These are phyloP conservation scores for Moringa oleifera DNA, from an alignment of 345 rosid species.

Conservation along the genomic window DNA sequence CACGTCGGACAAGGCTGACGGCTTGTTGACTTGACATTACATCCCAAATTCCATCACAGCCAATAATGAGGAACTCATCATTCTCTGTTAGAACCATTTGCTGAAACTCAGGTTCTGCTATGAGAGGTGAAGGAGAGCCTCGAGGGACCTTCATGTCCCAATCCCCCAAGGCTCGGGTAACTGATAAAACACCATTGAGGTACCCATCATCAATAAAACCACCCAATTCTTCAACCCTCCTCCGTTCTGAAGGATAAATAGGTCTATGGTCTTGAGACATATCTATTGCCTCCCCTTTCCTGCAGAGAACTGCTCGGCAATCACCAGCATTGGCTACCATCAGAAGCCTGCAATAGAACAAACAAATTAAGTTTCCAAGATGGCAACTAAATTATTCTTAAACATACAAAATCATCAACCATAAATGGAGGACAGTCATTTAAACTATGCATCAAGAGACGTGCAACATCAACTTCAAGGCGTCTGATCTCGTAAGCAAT, in stretches of 20 bases:
- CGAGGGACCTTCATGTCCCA: constrained; percentile 71
- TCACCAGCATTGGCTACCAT: constrained; percentile 88
- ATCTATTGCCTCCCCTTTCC: constrained; percentile 63
- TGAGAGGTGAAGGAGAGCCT: constrained; percentile 65
- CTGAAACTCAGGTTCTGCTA: constrained; percentile 73
- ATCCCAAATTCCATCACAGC: constrained; percentile 92
- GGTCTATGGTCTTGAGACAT: constrained; percentile 87
- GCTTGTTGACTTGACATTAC: constrained; percentile 73
- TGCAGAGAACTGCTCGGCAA: constrained; percentile 80
- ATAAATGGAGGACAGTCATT: not conserved
- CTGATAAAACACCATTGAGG: constrained; percentile 49
- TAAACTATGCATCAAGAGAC: too few relatives aligned
- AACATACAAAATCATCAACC: not conserved
- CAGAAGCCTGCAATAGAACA: constrained; percentile 36
- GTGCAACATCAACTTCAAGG: too few relatives aligned
- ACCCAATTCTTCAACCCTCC: constrained; percentile 54
- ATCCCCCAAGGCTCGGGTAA: constrained; percentile 88
- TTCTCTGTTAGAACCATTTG: constrained; percentile 54
- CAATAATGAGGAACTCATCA: constrained; percentile 79
- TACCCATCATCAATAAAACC: constrained; percentile 25
- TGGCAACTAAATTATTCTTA: too few relatives aligned
- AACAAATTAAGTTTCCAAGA: too few relatives aligned
- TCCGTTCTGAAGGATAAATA: constrained; percentile 52
- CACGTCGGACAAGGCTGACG: constrained; percentile 60
- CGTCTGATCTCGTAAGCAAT: too few relatives aligned